Evolutionary conservation across 1,284 basidiomycete species (phyloP).

Genomic region (Leccinum pachyderme): DNA sequence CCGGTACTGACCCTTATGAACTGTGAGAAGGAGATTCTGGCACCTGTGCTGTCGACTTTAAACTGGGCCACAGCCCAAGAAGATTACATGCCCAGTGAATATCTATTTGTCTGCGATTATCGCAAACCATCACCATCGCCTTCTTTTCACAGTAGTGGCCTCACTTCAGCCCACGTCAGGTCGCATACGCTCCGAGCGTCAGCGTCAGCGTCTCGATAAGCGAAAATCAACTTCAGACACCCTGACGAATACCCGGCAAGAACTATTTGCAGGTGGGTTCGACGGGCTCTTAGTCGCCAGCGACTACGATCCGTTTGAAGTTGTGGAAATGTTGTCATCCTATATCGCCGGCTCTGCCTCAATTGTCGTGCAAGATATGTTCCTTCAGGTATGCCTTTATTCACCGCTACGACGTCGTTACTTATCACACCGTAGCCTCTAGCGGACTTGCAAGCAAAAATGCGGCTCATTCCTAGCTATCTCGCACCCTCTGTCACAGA

Average conservation of each 20-base stretch:
- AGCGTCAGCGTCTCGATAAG: slow-evolving; percentile 67
- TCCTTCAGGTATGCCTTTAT: slow-evolving; percentile 59
- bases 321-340: slow-evolving; percentile 71
- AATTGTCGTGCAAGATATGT: slow-evolving; percentile 85
- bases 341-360: slow-evolving; percentile 85
- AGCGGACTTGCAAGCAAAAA: slow-evolving; percentile 71
- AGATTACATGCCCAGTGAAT: slow-evolving; percentile 66
- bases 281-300: slow-evolving; percentile 86
- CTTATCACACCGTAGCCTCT: slow-evolving; percentile 48
- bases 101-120: slow-evolving; percentile 1
- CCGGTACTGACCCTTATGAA: slow-evolving; percentile 87
- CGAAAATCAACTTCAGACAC: slow-evolving; percentile 62
- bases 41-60: slow-evolving; percentile 62
- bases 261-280: slow-evolving; percentile 85
- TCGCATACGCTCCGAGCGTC: slow-evolving; percentile 64
- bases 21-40: slow-evolving; percentile 62
- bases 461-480: slow-evolving; percentile 68
- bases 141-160: slow-evolving; percentile 45
- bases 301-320: slow-evolving; percentile 84
- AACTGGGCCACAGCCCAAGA: slow-evolving; percentile 93
- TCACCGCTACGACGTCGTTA: background rate
- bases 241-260: slow-evolving; percentile 66
- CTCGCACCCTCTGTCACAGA: slow-evolving; percentile 84
- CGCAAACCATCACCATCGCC: slow-evolving; percentile 4
- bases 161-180: slow-evolving; percentile 55